A percentile compares a stretch with the other conserved stretches of the same genome.
These are phyloP conservation scores for Eragrostis curvula DNA, from an alignment of 176 grass and related monocot genomes.

Conservation along the genomic window DNA sequence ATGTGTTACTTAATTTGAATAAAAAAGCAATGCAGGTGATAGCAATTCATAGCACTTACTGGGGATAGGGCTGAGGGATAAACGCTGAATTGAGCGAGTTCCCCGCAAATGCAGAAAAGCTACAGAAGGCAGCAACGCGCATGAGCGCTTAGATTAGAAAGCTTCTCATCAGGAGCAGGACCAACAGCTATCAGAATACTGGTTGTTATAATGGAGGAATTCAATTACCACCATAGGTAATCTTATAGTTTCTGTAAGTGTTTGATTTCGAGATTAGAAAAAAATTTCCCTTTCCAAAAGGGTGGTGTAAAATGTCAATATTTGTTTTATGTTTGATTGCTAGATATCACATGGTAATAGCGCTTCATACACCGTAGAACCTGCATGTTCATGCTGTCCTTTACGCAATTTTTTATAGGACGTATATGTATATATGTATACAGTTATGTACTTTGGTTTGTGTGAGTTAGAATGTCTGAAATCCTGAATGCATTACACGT, in stretches of 20 bases:
- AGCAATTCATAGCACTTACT: slow-evolving; percentile 40
- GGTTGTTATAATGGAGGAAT: slow-evolving; percentile 16
- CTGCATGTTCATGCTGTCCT: not conserved
- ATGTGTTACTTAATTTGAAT: slow-evolving; percentile 48
- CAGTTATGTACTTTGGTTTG: not conserved
- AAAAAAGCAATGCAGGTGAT: slow-evolving; percentile 68
- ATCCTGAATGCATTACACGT: not conserved
- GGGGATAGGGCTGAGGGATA: not conserved
- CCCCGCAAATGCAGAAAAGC: not conserved
- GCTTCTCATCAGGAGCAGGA: slow-evolving; percentile 22
- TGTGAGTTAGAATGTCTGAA: not conserved
- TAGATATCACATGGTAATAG: slow-evolving; percentile 19
- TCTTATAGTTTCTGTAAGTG: slow-evolving; percentile 28
- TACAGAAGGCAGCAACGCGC: not conserved
- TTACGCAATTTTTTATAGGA: not conserved
- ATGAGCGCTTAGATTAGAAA: not conserved
- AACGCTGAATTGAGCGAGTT: not conserved
- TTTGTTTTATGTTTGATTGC: slow-evolving; percentile 21
- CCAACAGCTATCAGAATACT: slow-evolving; percentile 21
- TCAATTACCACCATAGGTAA: slow-evolving; percentile 35
- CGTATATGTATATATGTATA: not conserved
- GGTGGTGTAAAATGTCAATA: slow-evolving; percentile 10
- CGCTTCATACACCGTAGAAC: not conserved
- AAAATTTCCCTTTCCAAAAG: not conserved
- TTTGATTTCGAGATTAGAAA: slow-evolving; percentile 27